These are phyloP conservation scores for Ophiostoma populinum DNA, from an alignment of 2,329 filamentous ascomycete species.

Conservation along the genomic window DNA sequence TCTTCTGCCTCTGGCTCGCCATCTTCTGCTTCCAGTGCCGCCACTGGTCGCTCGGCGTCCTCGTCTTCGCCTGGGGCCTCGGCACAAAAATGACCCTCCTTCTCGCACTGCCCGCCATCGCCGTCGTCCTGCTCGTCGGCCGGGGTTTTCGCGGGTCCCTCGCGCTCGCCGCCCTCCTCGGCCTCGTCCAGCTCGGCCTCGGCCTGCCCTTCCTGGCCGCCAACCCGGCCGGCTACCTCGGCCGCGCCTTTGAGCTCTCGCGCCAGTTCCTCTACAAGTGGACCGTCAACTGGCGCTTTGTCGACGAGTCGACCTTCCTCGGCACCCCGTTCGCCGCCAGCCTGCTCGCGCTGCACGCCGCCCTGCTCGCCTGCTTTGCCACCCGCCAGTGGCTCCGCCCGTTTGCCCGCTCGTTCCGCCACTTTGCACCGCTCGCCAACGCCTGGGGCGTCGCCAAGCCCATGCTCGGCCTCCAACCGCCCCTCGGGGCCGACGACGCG, in stretches of 20 bases:
- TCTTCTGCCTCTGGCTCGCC: conserved; percentile 67
- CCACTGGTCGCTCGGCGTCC: conserved; percentile 53
- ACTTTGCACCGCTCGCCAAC: background rate
- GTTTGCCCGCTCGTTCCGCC: conserved; percentile 19
- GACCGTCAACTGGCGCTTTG: conserved; percentile 97
- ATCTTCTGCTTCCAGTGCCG: conserved; percentile 61
- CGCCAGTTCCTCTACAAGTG: conserved; percentile 89
- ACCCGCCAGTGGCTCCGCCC: conserved; percentile 56
- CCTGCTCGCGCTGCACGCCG: conserved; percentile 48
- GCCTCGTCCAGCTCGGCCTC: conserved; percentile 56
- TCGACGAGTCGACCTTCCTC: conserved; percentile 70
- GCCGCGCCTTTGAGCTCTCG: conserved; percentile 76
- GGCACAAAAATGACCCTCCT: conserved; percentile 94
- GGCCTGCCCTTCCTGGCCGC: conserved; percentile 49
- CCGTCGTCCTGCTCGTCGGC: conserved; percentile 56
- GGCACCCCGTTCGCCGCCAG: conserved; percentile 46
- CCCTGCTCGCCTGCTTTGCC: conserved; percentile 50
- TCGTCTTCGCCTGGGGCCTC: conserved; percentile 61
- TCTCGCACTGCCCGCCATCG: conserved; percentile 66
- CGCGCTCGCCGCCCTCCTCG: conserved; percentile 52
- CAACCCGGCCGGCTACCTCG: conserved; percentile 55
- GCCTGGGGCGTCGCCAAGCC: conserved; percentile 4
- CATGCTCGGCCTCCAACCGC: background rate
- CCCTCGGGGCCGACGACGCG: conserved; percentile 24
- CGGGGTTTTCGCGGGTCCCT: conserved; percentile 49